Evolutionary conservation across 2,329 filamentous ascomycete genomes (phyloP).

Genomic region (Domatiomyces catenatus): DNA sequence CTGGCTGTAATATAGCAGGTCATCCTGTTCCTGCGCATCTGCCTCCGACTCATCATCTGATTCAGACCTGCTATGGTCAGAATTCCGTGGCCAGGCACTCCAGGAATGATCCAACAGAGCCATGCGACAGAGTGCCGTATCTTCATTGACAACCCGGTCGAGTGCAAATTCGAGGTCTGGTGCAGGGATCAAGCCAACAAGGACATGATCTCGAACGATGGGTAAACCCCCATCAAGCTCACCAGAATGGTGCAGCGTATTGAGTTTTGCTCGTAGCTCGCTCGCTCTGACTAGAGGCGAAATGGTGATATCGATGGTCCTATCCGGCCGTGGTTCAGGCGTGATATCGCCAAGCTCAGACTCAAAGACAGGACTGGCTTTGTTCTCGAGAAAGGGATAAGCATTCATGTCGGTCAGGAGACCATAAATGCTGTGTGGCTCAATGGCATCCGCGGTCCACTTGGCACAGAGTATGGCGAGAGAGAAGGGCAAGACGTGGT

Average conservation of each 20-base stretch:
- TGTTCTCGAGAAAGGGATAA: constrained; percentile 95
- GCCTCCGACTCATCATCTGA: constrained; percentile 44
- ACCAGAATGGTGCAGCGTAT: constrained; percentile 65
- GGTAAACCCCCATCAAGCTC: constrained; percentile 87
- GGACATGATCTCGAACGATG: constrained; percentile 59
- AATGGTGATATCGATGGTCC: constrained; percentile 74
- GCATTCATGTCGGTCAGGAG: constrained; percentile 92
- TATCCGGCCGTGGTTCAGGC: constrained; percentile 54
- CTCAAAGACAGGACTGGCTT: constrained; percentile 80
- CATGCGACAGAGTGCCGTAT: constrained; percentile 64
- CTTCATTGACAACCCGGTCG: constrained; percentile 60
- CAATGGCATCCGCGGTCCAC: constrained; percentile 91
- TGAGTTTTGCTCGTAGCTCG: constrained; percentile 64
- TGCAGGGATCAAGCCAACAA: constrained; percentile 83
- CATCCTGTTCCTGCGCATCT: constrained; percentile 43
- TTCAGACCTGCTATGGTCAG: constrained; percentile 14
- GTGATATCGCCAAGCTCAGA: constrained; percentile 78
- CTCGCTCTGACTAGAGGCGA: constrained; percentile 66
- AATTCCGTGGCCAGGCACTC: constrained; percentile 21
- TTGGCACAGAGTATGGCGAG: constrained; percentile 87
- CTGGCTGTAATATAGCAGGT: constrained; percentile 12
- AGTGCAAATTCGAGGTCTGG: constrained; percentile 88
- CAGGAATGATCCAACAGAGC: constrained; percentile 39
- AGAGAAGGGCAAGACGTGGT: constrained; percentile 91
- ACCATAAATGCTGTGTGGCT: constrained; percentile 83